Conservation (phyloP, 2,329 filamentous ascomycete genomes). For the Verticillium alfalfae region DNA sequence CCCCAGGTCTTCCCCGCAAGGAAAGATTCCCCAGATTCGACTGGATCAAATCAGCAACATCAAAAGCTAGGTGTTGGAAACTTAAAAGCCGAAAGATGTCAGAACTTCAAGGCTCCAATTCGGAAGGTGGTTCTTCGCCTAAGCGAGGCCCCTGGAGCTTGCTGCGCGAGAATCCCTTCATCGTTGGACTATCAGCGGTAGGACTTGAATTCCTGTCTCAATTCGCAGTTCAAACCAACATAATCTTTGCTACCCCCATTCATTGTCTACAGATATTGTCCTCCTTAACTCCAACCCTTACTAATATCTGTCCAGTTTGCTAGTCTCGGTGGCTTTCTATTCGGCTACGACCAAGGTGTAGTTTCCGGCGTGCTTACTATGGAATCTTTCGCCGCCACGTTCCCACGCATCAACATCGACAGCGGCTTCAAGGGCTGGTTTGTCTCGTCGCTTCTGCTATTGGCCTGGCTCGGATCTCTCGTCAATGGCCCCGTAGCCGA, state of each 20-base stretch:
- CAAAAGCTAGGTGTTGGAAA: too few species aligned
- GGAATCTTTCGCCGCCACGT: conserved; percentile 29
- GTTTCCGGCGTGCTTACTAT: conserved; percentile 40
- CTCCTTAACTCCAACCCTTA: neutral
- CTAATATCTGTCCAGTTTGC: conserved; percentile 15
- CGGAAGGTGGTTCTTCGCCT: conserved; percentile 6
- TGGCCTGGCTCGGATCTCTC: conserved; percentile 44
- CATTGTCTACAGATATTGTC: too few species aligned
- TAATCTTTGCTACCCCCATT: too few species aligned
- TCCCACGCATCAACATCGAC: conserved; percentile 30
- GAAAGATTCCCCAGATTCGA: conserved; percentile 6
- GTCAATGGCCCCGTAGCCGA: conserved; percentile 32
- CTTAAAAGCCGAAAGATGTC: too few species aligned
- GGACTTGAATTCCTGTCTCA: conserved; percentile 1
- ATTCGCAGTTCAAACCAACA: too few species aligned
- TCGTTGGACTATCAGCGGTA: conserved; percentile 37
- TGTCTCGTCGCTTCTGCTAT: conserved; percentile 40
- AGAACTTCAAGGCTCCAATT: conserved; percentile 10
- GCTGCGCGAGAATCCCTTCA: conserved; percentile 32
- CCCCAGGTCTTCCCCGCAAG: neutral
- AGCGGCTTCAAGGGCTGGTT: conserved; percentile 47
- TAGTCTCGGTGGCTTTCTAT: conserved; percentile 35
- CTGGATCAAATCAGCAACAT: conserved; percentile 11
- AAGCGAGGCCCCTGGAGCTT: conserved; percentile 18
- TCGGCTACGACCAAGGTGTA: conserved; percentile 45